Evolutionary conservation across 2,329 filamentous ascomycete genomes (phyloP).

Genomic region (Thelonectria olida): DNA sequence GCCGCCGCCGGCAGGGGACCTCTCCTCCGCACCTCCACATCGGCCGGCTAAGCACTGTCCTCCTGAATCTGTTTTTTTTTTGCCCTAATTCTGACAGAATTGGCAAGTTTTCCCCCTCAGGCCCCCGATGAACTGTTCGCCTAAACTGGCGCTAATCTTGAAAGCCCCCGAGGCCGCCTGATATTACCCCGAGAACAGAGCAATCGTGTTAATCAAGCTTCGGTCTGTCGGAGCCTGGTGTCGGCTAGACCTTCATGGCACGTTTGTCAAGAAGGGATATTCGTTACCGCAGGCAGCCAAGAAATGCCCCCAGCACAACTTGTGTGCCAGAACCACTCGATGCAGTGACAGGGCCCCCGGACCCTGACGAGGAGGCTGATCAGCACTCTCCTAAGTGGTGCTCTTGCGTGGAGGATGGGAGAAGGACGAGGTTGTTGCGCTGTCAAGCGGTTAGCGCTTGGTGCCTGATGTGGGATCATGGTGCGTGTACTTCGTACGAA

Average conservation of each 20-base stretch:
- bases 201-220: neutral
- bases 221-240: neutral
- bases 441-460: conserved; percentile 8
- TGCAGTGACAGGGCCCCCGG: conserved; percentile 30
- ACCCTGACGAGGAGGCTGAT: conserved; percentile 35
- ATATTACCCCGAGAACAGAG: neutral
- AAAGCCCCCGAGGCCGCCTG: neutral
- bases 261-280: neutral
- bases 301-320: conserved; percentile 24
- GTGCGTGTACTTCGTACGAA: neutral
- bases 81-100: conserved; percentile 5
- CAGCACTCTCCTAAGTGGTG: conserved; percentile 27
- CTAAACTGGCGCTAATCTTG: conserved; percentile 2
- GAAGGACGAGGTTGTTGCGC: conserved; percentile 3
- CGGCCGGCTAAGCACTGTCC: conserved; percentile 8
- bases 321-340: conserved; percentile 1
- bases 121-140: conserved; percentile 1
- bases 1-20: conserved; percentile 21
- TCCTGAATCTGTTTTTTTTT: conserved; percentile 18
- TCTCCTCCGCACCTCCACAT: conserved; percentile 37
- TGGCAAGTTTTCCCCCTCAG: conserved; percentile 17
- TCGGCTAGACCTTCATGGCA: neutral
- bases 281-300: conserved; percentile 1
- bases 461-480: conserved; percentile 9
- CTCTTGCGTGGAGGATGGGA: conserved; percentile 20